Evolutionary conservation across 768 basidiomycete genomes (phyloP), one percentile per base, ranked within the genome.

Genomic region (Boletus sp.): DNA sequence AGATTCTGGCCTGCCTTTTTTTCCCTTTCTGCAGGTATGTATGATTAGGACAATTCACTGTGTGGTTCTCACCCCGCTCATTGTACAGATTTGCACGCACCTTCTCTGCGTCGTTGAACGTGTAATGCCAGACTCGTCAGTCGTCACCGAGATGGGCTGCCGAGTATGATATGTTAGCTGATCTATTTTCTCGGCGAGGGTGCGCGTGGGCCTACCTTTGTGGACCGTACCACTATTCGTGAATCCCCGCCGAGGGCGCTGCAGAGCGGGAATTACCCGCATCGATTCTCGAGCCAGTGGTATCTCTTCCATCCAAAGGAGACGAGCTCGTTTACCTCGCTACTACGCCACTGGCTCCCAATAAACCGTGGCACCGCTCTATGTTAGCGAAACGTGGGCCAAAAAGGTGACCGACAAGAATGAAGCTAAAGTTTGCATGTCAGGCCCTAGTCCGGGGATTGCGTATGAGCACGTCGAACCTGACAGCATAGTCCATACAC

Each of bases 351-450:
- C n/a, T n/a, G n/a, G 10, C 3, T 7, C 15, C 0, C n/a, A 11
- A 13, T 7, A n/a, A 2, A 6, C 27, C 1, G 5, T n/a, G n/a
- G n/a, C n/a, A n/a, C 29, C 1, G n/a, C 55, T 69, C 13, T 67
- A 59, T 11, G 65, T 67, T 7, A 60, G 63, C 2, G 55, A 60
- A 7, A 67, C 54, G 6, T 62, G 59, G 64, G 53, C 23, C 9
- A 56, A 47, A 15, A 66, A 56, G 46, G 46, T 63, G n/a, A n/a
- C 10, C 3, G 19, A 51, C 10, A 52, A 30, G 47, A 33, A 32
- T 10, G 23, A 37, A 15, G 29, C n/a, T n/a, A n/a, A n/a, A n/a
- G n/a, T n/a, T 44, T 30, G 21, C 4, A 10, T 39, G 38, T n/a
- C 19, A 21, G 10, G 2, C 7, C n/a, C n/a, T 30, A 10, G 43